phyloP scores from a whole-genome alignment of 2,329 filamentous ascomycete genomes.

The Xylogone sp. region DNA sequence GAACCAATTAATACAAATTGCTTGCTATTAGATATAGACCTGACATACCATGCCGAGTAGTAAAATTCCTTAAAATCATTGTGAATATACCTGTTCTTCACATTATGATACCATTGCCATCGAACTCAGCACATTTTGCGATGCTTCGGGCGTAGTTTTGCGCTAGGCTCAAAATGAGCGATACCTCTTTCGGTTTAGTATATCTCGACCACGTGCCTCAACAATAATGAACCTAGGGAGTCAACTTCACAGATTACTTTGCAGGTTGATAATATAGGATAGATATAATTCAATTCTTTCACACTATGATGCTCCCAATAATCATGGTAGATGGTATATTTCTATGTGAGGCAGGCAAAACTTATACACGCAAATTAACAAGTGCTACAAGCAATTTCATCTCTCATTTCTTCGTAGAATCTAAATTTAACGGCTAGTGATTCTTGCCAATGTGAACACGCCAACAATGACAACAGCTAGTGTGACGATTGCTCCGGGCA shows the following conservation, averaged over 20 bases:
- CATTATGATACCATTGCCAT: not conserved
- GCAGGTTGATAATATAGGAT: too few species aligned
- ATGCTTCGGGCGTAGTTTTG: constrained; percentile 11
- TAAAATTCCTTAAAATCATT: constrained; percentile 55
- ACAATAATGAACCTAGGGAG: too few species aligned
- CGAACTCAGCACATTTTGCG: constrained; percentile 20
- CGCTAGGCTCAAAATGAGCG: constrained; percentile 9
- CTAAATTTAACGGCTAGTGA: constrained; percentile 41
- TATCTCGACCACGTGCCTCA: too few species aligned
- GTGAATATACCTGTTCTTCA: constrained; percentile 12
- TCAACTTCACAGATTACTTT: too few species aligned
- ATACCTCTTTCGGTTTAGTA: not conserved
- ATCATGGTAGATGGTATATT: not conserved
- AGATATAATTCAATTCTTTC: too few species aligned
- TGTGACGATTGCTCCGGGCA: constrained; percentile 93
- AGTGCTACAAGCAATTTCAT: constrained; percentile 6
- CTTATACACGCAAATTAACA: not conserved
- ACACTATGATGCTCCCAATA: too few species aligned
- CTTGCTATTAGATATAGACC: too few species aligned
- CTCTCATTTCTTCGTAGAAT: constrained; percentile 3
- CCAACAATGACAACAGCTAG: constrained; percentile 89
- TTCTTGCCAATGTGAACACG: constrained; percentile 82
- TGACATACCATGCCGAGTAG: constrained; percentile 49
- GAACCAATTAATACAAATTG: constrained; percentile 15
- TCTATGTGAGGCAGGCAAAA: not conserved